Percentiles rank a stretch among this genome's conserved stretches.
phyloP scores from a whole-genome alignment of 2,329 filamentous ascomycete species.

The Periglandula ipomoeae region DNA sequence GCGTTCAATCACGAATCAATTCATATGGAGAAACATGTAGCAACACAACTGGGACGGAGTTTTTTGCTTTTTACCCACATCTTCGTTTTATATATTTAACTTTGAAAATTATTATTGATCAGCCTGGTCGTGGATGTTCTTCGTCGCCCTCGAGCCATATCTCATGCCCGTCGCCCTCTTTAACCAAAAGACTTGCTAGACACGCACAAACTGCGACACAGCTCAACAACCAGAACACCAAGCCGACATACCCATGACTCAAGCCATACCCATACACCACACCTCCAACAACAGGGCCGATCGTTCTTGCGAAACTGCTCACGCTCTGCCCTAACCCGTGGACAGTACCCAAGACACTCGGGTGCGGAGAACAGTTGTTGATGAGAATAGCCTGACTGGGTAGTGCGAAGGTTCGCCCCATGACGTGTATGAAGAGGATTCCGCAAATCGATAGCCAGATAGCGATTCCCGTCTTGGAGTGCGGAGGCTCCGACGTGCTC shows the following conservation, averaged over 20 bases:
- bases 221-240: conserved; percentile 34
- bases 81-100: background rate
- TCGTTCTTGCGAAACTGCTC: conserved; percentile 46
- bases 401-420: conserved; percentile 54
- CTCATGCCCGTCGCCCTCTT: conserved; percentile 56
- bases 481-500: conserved; percentile 36
- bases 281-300: conserved; percentile 52
- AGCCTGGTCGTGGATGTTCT: conserved; percentile 9
- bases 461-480: conserved; percentile 40
- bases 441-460: conserved; percentile 57
- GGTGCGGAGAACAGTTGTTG: conserved; percentile 40
- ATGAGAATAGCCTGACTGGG: conserved; percentile 37
- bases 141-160: conserved; percentile 55
- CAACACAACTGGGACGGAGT: background rate
- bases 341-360: conserved; percentile 36
- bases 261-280: conserved; percentile 52
- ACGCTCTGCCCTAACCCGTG: conserved; percentile 49
- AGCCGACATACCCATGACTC: conserved; percentile 45
- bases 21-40: background rate
- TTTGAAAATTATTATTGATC: background rate
- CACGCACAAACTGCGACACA: conserved; percentile 38
- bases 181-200: conserved; percentile 44
- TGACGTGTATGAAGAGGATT: conserved; percentile 56
- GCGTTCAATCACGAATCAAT: background rate
- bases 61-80: background rate